Percentiles rank a stretch among this genome's conserved stretches.
phyloP scores from a whole-genome alignment of 73 alveolate genomes.

The Paramecium tetraurelia region DNA sequence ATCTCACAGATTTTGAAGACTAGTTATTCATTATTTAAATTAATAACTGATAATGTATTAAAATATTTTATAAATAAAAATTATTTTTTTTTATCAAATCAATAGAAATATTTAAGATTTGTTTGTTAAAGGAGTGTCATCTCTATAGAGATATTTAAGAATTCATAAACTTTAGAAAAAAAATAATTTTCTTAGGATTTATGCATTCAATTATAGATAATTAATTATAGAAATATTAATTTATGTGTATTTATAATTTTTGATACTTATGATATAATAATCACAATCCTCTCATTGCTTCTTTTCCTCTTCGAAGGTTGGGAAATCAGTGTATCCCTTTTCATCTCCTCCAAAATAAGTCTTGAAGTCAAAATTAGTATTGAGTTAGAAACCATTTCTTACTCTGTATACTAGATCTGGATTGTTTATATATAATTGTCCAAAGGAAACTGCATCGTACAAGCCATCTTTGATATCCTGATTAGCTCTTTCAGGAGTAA shows the following conservation, averaged over 20 bases:
- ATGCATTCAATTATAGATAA: background rate
- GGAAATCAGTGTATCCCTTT: slow-evolving; percentile 63
- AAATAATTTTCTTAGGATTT: background rate
- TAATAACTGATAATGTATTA: background rate
- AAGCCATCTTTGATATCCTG: background rate
- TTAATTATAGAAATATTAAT: background rate
- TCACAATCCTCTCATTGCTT: slow-evolving; percentile 9
- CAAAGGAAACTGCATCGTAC: slow-evolving; percentile 42
- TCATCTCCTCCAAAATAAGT: slow-evolving; percentile 60
- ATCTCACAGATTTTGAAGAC: slow-evolving; percentile 21
- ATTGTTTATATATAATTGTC: slow-evolving; percentile 12
- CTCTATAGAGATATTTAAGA: no score
- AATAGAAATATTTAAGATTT: no score
- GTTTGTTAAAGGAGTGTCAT: no score
- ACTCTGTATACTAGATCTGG: slow-evolving; percentile 52
- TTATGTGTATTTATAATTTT: background rate
- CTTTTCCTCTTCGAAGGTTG: slow-evolving; percentile 1
- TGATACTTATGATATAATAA: slow-evolving; percentile 1
- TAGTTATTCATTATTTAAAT: slow-evolving; percentile 1
- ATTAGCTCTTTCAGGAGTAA: slow-evolving; percentile 19
- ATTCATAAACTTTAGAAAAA: background rate
- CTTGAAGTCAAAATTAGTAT: background rate
- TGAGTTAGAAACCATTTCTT: slow-evolving; percentile 35
- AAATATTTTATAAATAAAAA: background rate
- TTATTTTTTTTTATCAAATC: background rate